A percentile compares a stretch with the other conserved stretches of the same genome.
Evolutionary conservation across 148 eudicot genomes (phyloP).

Genomic region (Dianthus caryophyllus): DNA sequence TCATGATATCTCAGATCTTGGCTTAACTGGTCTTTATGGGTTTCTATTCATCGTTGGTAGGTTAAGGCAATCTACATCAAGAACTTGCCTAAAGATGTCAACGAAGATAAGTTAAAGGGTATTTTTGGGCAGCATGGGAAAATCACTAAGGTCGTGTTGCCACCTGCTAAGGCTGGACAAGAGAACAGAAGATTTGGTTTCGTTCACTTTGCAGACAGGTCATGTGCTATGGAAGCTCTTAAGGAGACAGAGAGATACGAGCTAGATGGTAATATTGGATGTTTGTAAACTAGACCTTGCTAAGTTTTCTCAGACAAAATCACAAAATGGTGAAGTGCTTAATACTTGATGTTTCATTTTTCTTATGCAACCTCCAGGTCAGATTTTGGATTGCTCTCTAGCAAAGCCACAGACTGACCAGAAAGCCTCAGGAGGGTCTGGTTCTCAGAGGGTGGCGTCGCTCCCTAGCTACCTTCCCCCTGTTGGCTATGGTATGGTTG

Average conservation of each 20-base stretch:
- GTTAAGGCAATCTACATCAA: conserved; percentile 89
- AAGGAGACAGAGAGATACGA: conserved; percentile 80
- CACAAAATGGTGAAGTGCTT: neutral
- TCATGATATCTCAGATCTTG: neutral
- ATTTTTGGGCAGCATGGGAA: conserved; percentile 81
- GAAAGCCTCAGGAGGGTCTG: conserved; percentile 55
- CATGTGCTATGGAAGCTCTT: conserved; percentile 75
- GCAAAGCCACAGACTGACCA: conserved; percentile 96
- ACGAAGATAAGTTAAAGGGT: conserved; percentile 61
- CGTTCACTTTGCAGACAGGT: conserved; percentile 81
- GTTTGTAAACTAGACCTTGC: neutral
- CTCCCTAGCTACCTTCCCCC: conserved; percentile 67
- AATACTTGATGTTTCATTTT: neutral
- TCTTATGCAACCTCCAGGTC: conserved; percentile 43
- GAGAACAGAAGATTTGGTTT: conserved; percentile 93
- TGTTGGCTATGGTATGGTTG: conserved; percentile 73
- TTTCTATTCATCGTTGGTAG: conserved; percentile 31
- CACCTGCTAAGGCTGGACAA: conserved; percentile 91
- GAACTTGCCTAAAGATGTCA: conserved; percentile 75
- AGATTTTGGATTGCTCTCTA: conserved; percentile 78
- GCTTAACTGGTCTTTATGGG: conserved; percentile 9
- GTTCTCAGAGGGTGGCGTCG: conserved; percentile 50
- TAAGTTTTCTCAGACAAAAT: neutral
- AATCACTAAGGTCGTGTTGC: conserved; percentile 73
- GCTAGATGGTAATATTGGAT: conserved; percentile 56